Conservation (phyloP, 768 basidiomycete species). For the Agaricus sinodeliciosus region DNA sequence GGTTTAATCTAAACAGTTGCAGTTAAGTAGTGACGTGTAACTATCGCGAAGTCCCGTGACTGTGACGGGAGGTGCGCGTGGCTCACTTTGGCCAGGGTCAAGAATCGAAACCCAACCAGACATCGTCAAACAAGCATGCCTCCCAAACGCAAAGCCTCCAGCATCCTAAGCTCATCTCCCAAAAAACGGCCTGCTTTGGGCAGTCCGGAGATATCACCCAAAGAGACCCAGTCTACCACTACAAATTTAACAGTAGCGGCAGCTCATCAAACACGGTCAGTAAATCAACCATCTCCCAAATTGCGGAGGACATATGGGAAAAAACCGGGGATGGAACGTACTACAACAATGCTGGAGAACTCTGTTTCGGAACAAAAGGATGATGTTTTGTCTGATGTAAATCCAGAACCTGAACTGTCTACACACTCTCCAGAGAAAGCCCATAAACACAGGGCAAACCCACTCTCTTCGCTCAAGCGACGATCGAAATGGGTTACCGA, state of each 20-base stretch:
- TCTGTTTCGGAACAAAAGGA: background rate
- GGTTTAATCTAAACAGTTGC: too few relatives aligned
- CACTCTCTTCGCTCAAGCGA: background rate
- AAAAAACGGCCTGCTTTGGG: background rate
- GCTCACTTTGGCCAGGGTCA: background rate
- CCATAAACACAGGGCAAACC: background rate
- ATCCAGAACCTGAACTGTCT: background rate
- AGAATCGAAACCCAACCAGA: background rate
- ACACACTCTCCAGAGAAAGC: background rate
- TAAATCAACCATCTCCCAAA: background rate
- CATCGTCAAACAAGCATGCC: conserved; percentile 21
- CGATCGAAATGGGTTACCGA: background rate
- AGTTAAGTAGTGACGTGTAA: background rate
- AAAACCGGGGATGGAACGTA: background rate
- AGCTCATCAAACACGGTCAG: background rate
- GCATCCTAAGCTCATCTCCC: background rate
- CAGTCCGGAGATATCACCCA: conserved; percentile 19
- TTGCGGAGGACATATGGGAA: conserved; percentile 6
- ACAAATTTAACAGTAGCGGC: background rate
- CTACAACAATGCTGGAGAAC: background rate
- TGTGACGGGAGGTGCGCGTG: conserved; percentile 3
- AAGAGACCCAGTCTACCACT: conserved; percentile 16
- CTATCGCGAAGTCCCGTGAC: conserved; percentile 1
- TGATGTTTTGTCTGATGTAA: background rate
- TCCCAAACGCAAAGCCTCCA: conserved; percentile 38